Evolutionary conservation across 352 stramenopile genomes (phyloP).

Genomic region (Pythium scleroteichum): DNA sequence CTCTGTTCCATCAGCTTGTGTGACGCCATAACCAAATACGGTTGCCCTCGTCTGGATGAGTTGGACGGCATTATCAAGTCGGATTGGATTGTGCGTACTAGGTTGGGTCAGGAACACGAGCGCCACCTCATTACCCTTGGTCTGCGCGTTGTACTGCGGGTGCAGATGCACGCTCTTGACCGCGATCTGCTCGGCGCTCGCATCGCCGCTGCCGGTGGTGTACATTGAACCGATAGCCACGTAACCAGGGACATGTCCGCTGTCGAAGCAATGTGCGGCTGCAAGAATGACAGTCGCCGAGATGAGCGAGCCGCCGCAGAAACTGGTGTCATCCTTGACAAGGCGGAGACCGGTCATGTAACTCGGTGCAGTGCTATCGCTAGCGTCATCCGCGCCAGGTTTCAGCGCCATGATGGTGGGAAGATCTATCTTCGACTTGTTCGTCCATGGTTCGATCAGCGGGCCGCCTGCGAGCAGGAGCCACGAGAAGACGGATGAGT

Average conservation of each 20-base stretch:
- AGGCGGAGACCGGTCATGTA: conserved; percentile 12
- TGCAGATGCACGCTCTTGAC: background rate
- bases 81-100: background rate
- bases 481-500: background rate
- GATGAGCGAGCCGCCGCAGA: conserved; percentile 25
- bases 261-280: conserved; percentile 17
- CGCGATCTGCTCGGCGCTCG: background rate
- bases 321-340: conserved; percentile 12
- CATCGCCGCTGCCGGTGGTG: background rate
- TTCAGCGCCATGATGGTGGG: background rate
- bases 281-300: conserved; percentile 11
- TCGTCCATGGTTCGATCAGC: background rate
- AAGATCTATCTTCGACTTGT: background rate
- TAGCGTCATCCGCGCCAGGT: background rate
- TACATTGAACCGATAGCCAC: background rate
- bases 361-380: background rate
- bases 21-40: conserved; percentile 10
- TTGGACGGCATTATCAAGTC: background rate
- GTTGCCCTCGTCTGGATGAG: background rate
- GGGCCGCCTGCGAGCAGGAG: background rate
- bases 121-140: conserved; percentile 8
- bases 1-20: background rate
- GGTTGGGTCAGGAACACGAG: background rate
- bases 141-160: conserved; percentile 1
- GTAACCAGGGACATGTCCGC: background rate